A percentile compares a stretch with the other conserved stretches of the same genome.
Conservation (phyloP, 306 rosid species). For the Boehmeria nivea region DNA sequence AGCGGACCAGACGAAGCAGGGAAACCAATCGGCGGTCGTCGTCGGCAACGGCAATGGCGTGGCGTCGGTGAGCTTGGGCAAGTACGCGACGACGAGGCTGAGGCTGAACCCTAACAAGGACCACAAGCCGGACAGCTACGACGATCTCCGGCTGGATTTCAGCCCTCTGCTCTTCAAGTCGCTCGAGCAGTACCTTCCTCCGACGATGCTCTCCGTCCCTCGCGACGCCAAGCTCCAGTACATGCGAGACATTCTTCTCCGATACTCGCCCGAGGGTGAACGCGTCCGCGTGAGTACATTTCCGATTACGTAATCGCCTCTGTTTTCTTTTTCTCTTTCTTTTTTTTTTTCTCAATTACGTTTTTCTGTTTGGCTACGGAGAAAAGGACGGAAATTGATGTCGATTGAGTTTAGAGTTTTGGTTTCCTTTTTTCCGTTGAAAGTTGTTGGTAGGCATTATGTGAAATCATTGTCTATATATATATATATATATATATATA, state of each 20-base stretch:
- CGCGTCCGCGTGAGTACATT: constrained; percentile 54
- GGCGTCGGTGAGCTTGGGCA: constrained; percentile 7
- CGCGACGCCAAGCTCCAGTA: constrained; percentile 67
- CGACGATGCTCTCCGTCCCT: constrained; percentile 41
- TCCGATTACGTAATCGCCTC: not conserved
- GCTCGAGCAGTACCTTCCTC: constrained; percentile 75
- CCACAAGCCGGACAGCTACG: constrained; percentile 75
- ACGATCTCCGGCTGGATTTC: constrained; percentile 64
- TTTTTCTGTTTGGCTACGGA: constrained; percentile 13
- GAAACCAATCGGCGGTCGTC: constrained; percentile 24
- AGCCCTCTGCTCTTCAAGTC: constrained; percentile 70
- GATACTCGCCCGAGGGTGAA: constrained; percentile 62
- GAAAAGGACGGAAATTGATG: constrained; percentile 7
- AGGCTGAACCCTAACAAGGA: constrained; percentile 47
- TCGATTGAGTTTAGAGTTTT: too few relatives aligned
- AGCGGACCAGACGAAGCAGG: constrained; percentile 37
- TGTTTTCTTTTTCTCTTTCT: not conserved
- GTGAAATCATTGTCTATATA: too few relatives aligned
- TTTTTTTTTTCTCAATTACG: not conserved
- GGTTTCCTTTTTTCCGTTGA: too few relatives aligned
- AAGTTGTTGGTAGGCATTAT: too few relatives aligned
- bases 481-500: too few relatives aligned
- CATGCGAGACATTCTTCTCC: constrained; percentile 63
- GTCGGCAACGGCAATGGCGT: constrained; percentile 39
- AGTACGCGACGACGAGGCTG: constrained; percentile 33